phyloP scores from a whole-genome alignment of 1,284 basidiomycete species.

The Neolentinus lepideus region DNA sequence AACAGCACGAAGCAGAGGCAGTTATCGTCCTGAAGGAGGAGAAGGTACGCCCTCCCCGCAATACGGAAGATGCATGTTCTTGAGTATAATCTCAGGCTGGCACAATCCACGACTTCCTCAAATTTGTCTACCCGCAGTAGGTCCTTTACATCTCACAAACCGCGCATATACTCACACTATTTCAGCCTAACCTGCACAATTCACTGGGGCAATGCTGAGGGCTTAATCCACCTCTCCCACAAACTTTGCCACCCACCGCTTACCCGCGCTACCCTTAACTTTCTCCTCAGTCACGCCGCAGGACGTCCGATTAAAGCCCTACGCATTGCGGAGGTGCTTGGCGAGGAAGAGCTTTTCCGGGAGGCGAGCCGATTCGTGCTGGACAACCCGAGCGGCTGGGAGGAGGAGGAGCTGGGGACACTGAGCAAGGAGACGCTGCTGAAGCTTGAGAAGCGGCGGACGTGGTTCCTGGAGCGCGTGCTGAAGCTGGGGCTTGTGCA shows the following conservation, averaged over 20 bases:
- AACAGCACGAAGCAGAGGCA: constrained; percentile 47
- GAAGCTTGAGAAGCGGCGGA: constrained; percentile 86
- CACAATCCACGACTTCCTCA: constrained; percentile 82
- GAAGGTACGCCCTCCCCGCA: constrained; percentile 35
- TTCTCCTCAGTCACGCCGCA: constrained; percentile 86
- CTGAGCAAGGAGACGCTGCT: constrained; percentile 75
- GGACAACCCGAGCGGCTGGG: constrained; percentile 84
- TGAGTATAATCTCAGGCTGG: constrained; percentile 40
- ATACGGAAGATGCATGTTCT: neutral
- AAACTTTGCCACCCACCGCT: constrained; percentile 81
- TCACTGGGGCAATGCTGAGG: constrained; percentile 89
- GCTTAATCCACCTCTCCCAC: constrained; percentile 79
- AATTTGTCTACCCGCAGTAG: constrained; percentile 81
- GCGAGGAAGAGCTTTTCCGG: constrained; percentile 82
- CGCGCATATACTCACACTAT: constrained; percentile 3
- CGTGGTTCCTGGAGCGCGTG: constrained; percentile 91
- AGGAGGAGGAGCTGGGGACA: constrained; percentile 73
- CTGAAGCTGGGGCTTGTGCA: constrained; percentile 85
- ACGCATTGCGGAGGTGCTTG: constrained; percentile 82
- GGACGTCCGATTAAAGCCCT: constrained; percentile 88
- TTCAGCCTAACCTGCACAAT: constrained; percentile 80
- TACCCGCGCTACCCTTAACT: constrained; percentile 75
- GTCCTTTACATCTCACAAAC: neutral
- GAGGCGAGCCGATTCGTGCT: constrained; percentile 87
- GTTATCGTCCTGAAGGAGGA: constrained; percentile 80